Evolutionary conservation across 495 filamentous ascomycete species (phyloP), one percentile per base, ranked within the genome.

Genomic region (Platismatia glauca): DNA sequence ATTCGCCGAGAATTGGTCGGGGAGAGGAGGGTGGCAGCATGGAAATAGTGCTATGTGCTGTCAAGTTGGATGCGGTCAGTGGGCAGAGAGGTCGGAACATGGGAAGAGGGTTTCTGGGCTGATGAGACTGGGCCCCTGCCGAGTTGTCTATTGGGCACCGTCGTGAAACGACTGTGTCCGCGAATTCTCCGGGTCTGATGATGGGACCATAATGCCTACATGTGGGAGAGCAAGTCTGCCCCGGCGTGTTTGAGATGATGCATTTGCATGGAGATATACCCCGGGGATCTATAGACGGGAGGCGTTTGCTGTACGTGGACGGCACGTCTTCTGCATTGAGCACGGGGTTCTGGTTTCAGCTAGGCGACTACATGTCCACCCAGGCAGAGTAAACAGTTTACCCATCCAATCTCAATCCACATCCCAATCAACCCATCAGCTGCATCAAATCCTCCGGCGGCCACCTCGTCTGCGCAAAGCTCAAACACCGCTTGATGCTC

Each of bases 391-490:
- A 33, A 4, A 11, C 33, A 15, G 3, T 22, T 6, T 33, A 15
- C 29, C 18, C 7, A 24, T 31, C 7, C 48, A 31, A 4, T 12
- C 44, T 27, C 15, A 29, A 31, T 29, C 5, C 27, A 48, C 0
- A 1, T 12, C 22, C 44, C 15, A 27, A 31, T 80, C 78, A 96
- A n/a, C 94, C 95, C 94, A 98, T 98, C 65, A 98, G 74, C 79
- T 98, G 94, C 71, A 89, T 77, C 60, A 89, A 79, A 78, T 98
- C 93, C 71, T 94, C 87, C 15, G 94, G 95, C 55, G 90, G 89
- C 94, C 94, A 98, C 67, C 94, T 83, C 27, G 91, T 90, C 78
- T 98, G 94, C 34, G 94, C 92, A 79, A 96, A 98, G 65, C 90
- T 96, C 68, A 98, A 74, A 72, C 93, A 97, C 58, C 94, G 80